Conservation (phyloP, 768 basidiomycete species). For the Rhizopogon salebrosus region DNA sequence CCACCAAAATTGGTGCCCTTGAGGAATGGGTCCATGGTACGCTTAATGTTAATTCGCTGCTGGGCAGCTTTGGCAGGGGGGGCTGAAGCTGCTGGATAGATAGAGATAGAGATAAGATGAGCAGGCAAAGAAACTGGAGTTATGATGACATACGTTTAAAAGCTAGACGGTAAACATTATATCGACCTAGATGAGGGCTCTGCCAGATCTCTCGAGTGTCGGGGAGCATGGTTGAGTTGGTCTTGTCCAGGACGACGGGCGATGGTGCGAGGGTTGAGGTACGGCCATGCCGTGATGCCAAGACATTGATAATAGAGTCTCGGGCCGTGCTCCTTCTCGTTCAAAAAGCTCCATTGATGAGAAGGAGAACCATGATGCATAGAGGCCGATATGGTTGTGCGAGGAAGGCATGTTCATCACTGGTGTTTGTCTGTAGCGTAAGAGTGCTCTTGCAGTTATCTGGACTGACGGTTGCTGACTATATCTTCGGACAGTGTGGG, state of each 20-base stretch:
- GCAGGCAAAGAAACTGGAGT: background rate
- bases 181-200: slow-evolving; percentile 57
- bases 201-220: slow-evolving; percentile 58
- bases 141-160: slow-evolving; percentile 28
- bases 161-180: slow-evolving; percentile 48
- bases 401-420: slow-evolving; percentile 37
- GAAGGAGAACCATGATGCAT: slow-evolving; percentile 36
- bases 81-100: slow-evolving; percentile 28
- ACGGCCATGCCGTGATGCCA: slow-evolving; percentile 21
- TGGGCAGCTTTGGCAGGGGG: slow-evolving; percentile 57
- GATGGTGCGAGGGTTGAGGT: slow-evolving; percentile 10
- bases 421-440: slow-evolving; percentile 21
- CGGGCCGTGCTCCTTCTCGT: slow-evolving; percentile 40
- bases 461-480: too few species aligned
- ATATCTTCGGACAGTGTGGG: too few species aligned
- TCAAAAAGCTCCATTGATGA: slow-evolving; percentile 55
- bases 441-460: slow-evolving; percentile 32
- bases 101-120: slow-evolving; percentile 1
- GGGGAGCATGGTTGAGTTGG: slow-evolving; percentile 14
- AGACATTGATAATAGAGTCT: slow-evolving; percentile 9
- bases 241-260: slow-evolving; percentile 11
- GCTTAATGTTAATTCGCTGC: slow-evolving; percentile 62
- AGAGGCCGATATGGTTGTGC: slow-evolving; percentile 35
- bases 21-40: slow-evolving; percentile 46
- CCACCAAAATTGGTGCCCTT: slow-evolving; percentile 41